phyloP scores from a whole-genome alignment of 78 protist species.

The Goniomonas avonlea region DNA sequence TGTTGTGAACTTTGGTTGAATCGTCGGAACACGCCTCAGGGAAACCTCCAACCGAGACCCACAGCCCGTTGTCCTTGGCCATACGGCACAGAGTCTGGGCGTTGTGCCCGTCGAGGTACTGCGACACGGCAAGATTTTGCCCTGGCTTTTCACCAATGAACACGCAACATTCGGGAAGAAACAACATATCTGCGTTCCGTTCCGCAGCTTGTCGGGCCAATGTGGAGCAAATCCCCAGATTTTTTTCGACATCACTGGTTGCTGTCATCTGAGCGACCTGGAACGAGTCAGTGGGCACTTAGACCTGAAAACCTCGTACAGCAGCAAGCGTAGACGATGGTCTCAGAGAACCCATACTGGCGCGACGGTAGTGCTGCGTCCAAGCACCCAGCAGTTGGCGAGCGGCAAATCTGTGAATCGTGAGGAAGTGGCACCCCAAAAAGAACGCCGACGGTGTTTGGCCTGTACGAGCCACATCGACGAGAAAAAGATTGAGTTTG shows the following conservation, averaged over 20 bases:
- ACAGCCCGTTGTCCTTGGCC: constrained; percentile 10
- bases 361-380: too few relatives aligned
- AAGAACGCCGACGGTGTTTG: too few relatives aligned
- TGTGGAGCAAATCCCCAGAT: neutral
- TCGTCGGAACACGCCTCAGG: neutral
- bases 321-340: too few relatives aligned
- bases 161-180: constrained; percentile 43
- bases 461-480: too few relatives aligned
- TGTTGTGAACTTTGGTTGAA: neutral
- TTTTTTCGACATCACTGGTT: neutral
- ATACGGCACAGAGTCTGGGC: neutral
- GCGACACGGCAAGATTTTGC: neutral
- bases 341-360: too few relatives aligned
- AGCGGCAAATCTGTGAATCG: too few relatives aligned
- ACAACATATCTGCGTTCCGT: constrained; percentile 11
- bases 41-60: constrained; percentile 42
- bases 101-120: neutral
- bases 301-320: too few relatives aligned
- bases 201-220: constrained; percentile 10
- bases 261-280: constrained; percentile 13
- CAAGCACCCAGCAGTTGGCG: too few relatives aligned
- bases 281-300: too few relatives aligned
- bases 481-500: too few relatives aligned
- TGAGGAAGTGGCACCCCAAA: too few relatives aligned
- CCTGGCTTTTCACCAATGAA: neutral